phyloP scores from a whole-genome alignment of 2,329 filamentous ascomycete species.

The Endothia cerciana region DNA sequence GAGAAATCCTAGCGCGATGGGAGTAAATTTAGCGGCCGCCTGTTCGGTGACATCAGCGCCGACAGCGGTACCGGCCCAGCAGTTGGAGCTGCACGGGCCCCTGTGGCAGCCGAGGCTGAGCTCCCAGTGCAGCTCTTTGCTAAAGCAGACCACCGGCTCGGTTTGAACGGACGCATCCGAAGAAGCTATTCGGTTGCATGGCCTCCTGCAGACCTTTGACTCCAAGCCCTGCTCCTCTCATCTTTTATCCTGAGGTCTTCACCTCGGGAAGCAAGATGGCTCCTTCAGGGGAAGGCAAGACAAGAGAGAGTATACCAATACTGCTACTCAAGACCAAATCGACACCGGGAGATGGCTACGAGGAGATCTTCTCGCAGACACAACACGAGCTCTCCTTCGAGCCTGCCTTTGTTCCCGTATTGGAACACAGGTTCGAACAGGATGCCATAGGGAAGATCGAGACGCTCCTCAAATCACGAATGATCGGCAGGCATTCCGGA shows the following conservation, averaged over 20 bases:
- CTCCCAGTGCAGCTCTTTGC: background rate
- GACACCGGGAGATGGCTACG: conserved; percentile 70
- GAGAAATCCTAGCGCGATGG: conserved; percentile 1
- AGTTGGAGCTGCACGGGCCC: background rate
- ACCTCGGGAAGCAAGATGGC: conserved; percentile 19
- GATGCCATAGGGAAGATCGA: conserved; percentile 59
- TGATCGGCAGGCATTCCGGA: conserved; percentile 44
- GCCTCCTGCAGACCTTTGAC: background rate
- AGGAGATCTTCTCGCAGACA: conserved; percentile 63
- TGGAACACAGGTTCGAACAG: conserved; percentile 71
- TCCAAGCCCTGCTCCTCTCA: background rate
- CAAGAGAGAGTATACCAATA: conserved; percentile 54
- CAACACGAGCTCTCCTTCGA: conserved; percentile 53
- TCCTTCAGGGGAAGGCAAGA: conserved; percentile 2
- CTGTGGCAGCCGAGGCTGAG: background rate
- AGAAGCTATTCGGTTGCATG: no score
- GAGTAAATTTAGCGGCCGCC: conserved; percentile 4
- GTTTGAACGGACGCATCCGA: no score
- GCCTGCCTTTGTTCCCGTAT: conserved; percentile 75
- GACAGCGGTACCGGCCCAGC: background rate
- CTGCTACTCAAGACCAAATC: conserved; percentile 81
- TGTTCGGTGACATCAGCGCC: conserved; percentile 23
- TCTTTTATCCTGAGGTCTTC: background rate
- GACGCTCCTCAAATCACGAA: conserved; percentile 49
- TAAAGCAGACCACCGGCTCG: no score